Percentiles rank a stretch among this genome's conserved stretches.
phyloP scores from a whole-genome alignment of 2,329 filamentous ascomycete genomes.

The Fusarium buxicola region DNA sequence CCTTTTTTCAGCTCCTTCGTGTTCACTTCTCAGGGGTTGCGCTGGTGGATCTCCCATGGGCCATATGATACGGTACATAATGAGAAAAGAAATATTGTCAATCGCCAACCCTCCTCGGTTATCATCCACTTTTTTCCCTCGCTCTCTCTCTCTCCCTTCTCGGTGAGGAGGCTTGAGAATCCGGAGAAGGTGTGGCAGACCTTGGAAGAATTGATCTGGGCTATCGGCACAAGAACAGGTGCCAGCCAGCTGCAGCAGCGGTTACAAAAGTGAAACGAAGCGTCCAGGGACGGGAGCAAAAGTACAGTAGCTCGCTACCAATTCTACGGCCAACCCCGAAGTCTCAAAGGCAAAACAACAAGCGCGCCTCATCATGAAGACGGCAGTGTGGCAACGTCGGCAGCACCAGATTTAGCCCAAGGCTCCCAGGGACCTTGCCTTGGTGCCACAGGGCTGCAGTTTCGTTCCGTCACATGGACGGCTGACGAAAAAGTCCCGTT shows the following conservation, averaged over 20 bases:
- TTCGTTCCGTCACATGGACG: constrained; percentile 44
- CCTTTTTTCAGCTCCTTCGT: constrained; percentile 17
- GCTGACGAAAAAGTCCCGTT: constrained; percentile 47
- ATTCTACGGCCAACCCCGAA: constrained; percentile 11
- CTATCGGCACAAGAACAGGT: constrained; percentile 19
- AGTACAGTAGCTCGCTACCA: constrained; percentile 15
- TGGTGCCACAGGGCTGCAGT: constrained; percentile 43
- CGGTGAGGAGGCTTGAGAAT: background rate
- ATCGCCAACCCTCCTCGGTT: constrained; percentile 22
- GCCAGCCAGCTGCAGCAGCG: constrained; percentile 18
- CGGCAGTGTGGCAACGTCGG: constrained; percentile 30
- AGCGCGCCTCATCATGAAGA: constrained; percentile 15
- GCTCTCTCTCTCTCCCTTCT: background rate
- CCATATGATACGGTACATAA: constrained; percentile 3
- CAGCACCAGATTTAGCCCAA: constrained; percentile 23
- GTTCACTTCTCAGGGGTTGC: constrained; percentile 2
- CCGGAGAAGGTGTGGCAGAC: constrained; percentile 33
- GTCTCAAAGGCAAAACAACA: constrained; percentile 30
- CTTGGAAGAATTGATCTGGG: background rate
- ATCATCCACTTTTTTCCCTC: constrained; percentile 7
- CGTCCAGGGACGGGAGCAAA: constrained; percentile 1
- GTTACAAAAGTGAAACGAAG: constrained; percentile 17
- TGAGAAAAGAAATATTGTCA: constrained; percentile 23
- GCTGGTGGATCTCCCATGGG: constrained; percentile 22
- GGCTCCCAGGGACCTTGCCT: constrained; percentile 5